Evolutionary conservation across 192 early-diverging fungal species (phyloP).

Genomic region (Coemansia sp.): DNA sequence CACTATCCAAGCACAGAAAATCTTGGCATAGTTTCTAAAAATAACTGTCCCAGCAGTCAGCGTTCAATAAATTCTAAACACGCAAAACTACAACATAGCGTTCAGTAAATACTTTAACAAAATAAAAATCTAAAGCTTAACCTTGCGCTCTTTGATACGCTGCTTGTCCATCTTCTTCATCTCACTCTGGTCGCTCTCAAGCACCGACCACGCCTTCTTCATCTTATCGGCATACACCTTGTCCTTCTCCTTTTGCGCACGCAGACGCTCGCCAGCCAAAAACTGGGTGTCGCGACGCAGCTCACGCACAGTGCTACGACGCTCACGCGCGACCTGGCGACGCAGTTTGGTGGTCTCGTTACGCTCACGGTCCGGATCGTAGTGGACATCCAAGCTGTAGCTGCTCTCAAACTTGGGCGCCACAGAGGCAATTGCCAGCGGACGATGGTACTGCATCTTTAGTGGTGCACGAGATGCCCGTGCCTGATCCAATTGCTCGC

Average conservation of each 20-base stretch:
- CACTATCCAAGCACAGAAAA: too few relatives aligned
- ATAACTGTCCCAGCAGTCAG: too few relatives aligned
- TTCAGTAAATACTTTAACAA: background rate
- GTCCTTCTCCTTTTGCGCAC: slow-evolving; percentile 76
- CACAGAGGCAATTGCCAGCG: slow-evolving; percentile 82
- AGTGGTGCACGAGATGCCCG: slow-evolving; percentile 65
- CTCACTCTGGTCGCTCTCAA: slow-evolving; percentile 83
- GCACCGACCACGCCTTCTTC: slow-evolving; percentile 79
- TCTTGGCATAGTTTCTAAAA: too few relatives aligned
- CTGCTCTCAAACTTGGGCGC: slow-evolving; percentile 89
- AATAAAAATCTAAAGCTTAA: slow-evolving; percentile 19
- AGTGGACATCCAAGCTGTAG: slow-evolving; percentile 84
- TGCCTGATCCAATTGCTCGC: slow-evolving; percentile 57
- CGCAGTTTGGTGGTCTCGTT: slow-evolving; percentile 75
- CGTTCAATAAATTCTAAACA: too few relatives aligned
- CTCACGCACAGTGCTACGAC: slow-evolving; percentile 93
- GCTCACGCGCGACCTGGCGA: slow-evolving; percentile 85
- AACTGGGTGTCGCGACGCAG: slow-evolving; percentile 93
- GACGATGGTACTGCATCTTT: slow-evolving; percentile 78
- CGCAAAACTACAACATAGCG: too few relatives aligned
- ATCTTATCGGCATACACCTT: slow-evolving; percentile 83
- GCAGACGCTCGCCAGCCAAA: slow-evolving; percentile 70
- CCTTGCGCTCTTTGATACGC: slow-evolving; percentile 58
- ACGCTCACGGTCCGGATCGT: slow-evolving; percentile 78
- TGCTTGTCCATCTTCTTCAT: slow-evolving; percentile 63